Conservation (phyloP, 805 yeast genomes). For the Cyberlindnera samutprakarnensis region DNA sequence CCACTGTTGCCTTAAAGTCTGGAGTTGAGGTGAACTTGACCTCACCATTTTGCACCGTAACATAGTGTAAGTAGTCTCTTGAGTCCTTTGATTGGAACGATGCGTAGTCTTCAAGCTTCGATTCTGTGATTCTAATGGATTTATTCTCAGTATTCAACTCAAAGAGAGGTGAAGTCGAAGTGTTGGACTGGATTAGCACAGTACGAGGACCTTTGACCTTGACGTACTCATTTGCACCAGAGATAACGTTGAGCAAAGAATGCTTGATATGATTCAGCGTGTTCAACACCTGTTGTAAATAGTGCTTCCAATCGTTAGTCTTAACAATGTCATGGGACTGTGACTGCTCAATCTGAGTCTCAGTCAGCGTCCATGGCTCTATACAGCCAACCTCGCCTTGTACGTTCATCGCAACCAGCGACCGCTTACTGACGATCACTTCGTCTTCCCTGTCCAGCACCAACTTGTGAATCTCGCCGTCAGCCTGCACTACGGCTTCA, state of each 20-base stretch:
- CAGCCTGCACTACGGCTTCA: slow-evolving; percentile 43
- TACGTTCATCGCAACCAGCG: slow-evolving; percentile 43
- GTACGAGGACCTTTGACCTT: slow-evolving; percentile 44
- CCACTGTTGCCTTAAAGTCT: slow-evolving; percentile 30
- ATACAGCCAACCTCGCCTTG: slow-evolving; percentile 27
- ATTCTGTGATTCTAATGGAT: slow-evolving; percentile 8
- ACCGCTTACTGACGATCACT: slow-evolving; percentile 36
- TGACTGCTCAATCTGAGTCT: neutral
- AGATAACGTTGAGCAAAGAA: neutral
- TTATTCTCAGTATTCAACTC: neutral
- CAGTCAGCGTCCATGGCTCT: slow-evolving; percentile 3
- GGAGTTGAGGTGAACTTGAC: slow-evolving; percentile 38
- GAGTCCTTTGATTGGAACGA: slow-evolving; percentile 9
- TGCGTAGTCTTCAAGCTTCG: slow-evolving; percentile 1
- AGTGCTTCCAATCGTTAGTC: neutral
- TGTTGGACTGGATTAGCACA: slow-evolving; percentile 13
- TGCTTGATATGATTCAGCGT: neutral
- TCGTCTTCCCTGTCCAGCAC: slow-evolving; percentile 39
- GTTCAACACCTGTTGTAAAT: neutral
- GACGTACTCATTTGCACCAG: slow-evolving; percentile 18
- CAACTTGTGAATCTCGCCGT: slow-evolving; percentile 45
- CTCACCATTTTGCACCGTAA: slow-evolving; percentile 34
- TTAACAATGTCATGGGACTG: neutral
- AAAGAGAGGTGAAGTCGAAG: slow-evolving; percentile 1
- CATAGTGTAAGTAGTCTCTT: slow-evolving; percentile 42